Evolutionary conservation across 305 asterid genomes (phyloP), one percentile per base, ranked within the genome.

Genomic region (Solanum aculeatissimum): DNA sequence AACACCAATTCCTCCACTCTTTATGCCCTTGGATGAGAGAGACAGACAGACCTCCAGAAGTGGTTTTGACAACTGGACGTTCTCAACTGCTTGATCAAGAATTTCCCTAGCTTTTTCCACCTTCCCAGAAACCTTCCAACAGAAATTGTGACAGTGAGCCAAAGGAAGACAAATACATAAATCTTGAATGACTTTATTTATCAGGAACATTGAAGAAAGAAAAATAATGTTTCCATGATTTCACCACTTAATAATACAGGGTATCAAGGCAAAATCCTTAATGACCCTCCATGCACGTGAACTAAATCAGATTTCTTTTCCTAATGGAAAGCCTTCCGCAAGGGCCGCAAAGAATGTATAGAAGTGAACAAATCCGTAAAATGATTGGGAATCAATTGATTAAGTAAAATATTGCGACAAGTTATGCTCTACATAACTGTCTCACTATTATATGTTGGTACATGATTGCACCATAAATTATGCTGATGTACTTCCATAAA

Each of bases 51-150:
- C 99, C 99, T 97, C 99, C 86, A 95, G 89, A 78, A 95, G 94
- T 84, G 99, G 97, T 88, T 92, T 97, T 54, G 99, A 95, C 88
- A 94, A 86, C 71, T 91, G 98, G 43, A 87, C 89, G 85, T 87
- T 90, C 87, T 95, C 99, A 90, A 93, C 91, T 62, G 96, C 99
- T 89, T 81, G 95, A 83, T 89, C 97, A 87, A 97, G 95, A 87
- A 97, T 90, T 87, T 94, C 99, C 89, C 99, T 90, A 63, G 98
- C 94, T 87, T 93, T 94, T 45, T 94, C 99, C 88, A 90, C 93
- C 85, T 95, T 93, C 86, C 98, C 98, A 91, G 95, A 90, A 75
- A 93, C 99, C 99, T 97, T 89, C 82, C 83, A 83, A 65, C 68
- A 86, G 72, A 85, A 87, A 23, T 54, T 62, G 16, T 29, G 23